Base-by-base conservation (phyloP, 495 filamentous ascomycete species). In the Penicillium pulvis region DNA sequence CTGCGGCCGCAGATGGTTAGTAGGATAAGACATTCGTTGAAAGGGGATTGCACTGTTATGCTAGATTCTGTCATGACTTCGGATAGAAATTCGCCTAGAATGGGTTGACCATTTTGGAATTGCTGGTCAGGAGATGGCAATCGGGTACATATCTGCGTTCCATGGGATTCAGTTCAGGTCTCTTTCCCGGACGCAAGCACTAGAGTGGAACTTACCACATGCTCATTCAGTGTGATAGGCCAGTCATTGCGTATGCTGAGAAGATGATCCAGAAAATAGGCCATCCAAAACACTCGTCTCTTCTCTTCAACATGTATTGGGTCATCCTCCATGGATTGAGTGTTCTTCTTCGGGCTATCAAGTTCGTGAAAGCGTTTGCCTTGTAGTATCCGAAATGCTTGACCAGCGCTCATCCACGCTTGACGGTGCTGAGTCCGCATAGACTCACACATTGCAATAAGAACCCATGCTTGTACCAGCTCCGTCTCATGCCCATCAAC, bases 221-320 rank as follows among this genome's bases (percentile, higher is more conserved):
- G 76, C 56, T 84, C 81, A 30, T 73, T 73, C 26, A 83, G 57
- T 5, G 80, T 81, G 50, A 82, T 65, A 0, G 79, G 80, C 52
- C 70, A 71, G 30, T 73, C 71, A 44, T 75, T 72, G 36, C 71
- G 72, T 55, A 83, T 67, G 51, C 75, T 78, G 47, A 80, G 68
- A 19, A 83, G 67, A 41, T 75, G 75, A 56, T 85, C 82, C 3
- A 85, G 72, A 20, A 71, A 76, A 51, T 81, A 85, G 0, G 81
- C 79, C 53, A 83, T 71, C 82, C 82, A 85, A 57, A 85, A 84
- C 0, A 76, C 73, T 31, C 81, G 70, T 26, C 81, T 68, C 59
- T 70, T 72, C 55, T 83, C 79, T 51, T 84, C 81, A 5, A 64
- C 33, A 19, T 65, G 57, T 19, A 69, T 61, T 23, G 50, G 47